Conservation (phyloP, 2,329 filamentous ascomycete species). For the Aquanectria penicillioides region DNA sequence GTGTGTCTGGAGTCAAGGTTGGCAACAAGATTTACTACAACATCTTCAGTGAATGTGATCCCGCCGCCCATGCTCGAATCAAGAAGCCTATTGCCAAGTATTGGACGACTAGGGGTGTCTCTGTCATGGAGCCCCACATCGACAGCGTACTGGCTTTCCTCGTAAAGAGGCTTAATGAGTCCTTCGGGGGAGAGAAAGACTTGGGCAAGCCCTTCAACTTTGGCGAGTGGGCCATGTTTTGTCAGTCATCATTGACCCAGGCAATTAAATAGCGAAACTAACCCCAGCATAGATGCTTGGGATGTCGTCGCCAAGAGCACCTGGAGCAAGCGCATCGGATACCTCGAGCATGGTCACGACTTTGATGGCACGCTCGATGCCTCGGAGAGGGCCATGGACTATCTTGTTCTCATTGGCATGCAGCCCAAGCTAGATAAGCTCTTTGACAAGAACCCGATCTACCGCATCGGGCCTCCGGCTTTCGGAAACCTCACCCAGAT, state of each 20-base stretch:
- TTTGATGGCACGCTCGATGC: neutral
- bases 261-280: neutral
- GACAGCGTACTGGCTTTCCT: neutral
- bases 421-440: constrained; percentile 9
- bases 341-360: neutral
- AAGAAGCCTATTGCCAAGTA: neutral
- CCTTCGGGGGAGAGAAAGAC: neutral
- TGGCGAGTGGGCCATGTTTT: neutral
- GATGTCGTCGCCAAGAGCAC: neutral
- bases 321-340: neutral
- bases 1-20: neutral
- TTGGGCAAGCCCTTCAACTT: neutral
- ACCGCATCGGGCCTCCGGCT: neutral
- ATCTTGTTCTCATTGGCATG: neutral
- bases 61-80: neutral
- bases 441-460: constrained; percentile 16
- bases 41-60: neutral
- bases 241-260: neutral
- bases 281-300: neutral
- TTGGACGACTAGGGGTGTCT: neutral
- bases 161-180: neutral
- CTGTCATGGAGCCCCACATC: neutral
- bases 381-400: neutral
- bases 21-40: neutral
- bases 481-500: neutral